Base-by-base conservation (phyloP, 2,329 filamentous ascomycete genomes). In the Aciculosporium take region DNA sequence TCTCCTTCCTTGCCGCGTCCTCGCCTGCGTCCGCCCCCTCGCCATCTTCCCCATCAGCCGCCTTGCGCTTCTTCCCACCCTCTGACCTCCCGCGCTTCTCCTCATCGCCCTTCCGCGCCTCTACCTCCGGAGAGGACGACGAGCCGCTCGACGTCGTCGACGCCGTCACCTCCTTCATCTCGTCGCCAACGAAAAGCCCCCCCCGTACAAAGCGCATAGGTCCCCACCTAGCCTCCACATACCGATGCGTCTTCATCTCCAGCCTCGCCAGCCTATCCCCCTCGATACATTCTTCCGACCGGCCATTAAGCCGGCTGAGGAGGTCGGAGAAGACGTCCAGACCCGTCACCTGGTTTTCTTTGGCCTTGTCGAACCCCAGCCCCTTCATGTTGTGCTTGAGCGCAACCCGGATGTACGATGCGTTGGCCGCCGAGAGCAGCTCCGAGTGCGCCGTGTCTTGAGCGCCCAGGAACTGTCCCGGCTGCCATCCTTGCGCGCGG, bases 361-460 rank as follows among this genome's bases (percentile, higher is more conserved):
- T 78, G 41, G 80, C 81, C 48, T 76, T 71, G 58, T 81, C 81
- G 49, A 88, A 91, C 24, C 91, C 91, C 33, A 98, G 68, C 3
- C 91, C 91, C 33, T 94, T 74, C 52, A 81, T 93, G 58, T 96
- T 87, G 56, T 96, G 88, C 56, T 94, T 94, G 48, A 95, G 64
- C 24, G 78, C 64, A 30, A 94, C 84, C 45, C 82, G 80, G 53
- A 96, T 91, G 57, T 93, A 84, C 3, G 85, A 85, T 21, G 83
- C 74, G 59, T 83, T 93, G 31, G 84, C 87, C 3, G 78, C 74
- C 18, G 82, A 88, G 61, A 88, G 84, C 46, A 83, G 74, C 36
- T 78, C 74, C 24, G 83, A 72, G 53, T 94, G 87, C 0, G 77
- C 63, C 7, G 86, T 79, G 56, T 87, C 71, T 53, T 81, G 72